Conservation (phyloP, 1,284 basidiomycete genomes). For the Tilletia caries region DNA sequence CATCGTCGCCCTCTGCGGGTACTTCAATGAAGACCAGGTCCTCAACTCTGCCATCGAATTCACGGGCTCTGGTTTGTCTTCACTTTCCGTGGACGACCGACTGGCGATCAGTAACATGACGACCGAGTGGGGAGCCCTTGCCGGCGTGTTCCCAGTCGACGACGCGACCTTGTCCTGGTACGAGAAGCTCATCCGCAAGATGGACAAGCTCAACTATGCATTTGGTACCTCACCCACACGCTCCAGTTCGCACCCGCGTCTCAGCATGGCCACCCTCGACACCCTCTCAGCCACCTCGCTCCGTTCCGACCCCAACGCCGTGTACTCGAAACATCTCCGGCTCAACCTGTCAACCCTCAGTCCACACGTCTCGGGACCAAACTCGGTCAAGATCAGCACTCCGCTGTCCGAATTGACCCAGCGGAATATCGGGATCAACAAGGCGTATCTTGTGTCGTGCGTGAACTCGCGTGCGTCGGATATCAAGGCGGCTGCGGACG, state of each 20-base stretch:
- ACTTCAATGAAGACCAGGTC: conserved; percentile 95
- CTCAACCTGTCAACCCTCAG: conserved; percentile 91
- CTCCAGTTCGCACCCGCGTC: conserved; percentile 70
- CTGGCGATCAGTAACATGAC: conserved; percentile 88
- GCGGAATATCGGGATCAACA: conserved; percentile 78
- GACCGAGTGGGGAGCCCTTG: conserved; percentile 97
- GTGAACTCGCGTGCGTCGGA: conserved; percentile 97
- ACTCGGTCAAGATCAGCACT: conserved; percentile 93
- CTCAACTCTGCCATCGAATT: conserved; percentile 98
- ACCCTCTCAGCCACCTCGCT: conserved; percentile 62
- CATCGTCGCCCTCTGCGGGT: conserved; percentile 92
- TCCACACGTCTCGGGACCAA: conserved; percentile 93
- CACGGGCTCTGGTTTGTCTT: conserved; percentile 80
- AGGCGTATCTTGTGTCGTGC: conserved; percentile 97
- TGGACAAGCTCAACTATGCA: conserved; percentile 74
- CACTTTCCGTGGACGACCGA: conserved; percentile 82
- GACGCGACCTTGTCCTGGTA: conserved; percentile 82
- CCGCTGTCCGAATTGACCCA: conserved; percentile 77
- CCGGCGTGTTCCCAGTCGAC: conserved; percentile 92
- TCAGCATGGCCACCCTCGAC: conserved; percentile 73
- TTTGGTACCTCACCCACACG: conserved; percentile 59
- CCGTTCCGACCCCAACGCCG: conserved; percentile 71
- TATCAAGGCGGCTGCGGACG: conserved; percentile 82
- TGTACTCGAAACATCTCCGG: conserved; percentile 82
- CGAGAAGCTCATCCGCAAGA: conserved; percentile 69